A percentile compares a stretch with the other conserved stretches of the same genome.
Conservation (phyloP, 2,329 filamentous ascomycete species). For the Ceratocystis eucalypticola region DNA sequence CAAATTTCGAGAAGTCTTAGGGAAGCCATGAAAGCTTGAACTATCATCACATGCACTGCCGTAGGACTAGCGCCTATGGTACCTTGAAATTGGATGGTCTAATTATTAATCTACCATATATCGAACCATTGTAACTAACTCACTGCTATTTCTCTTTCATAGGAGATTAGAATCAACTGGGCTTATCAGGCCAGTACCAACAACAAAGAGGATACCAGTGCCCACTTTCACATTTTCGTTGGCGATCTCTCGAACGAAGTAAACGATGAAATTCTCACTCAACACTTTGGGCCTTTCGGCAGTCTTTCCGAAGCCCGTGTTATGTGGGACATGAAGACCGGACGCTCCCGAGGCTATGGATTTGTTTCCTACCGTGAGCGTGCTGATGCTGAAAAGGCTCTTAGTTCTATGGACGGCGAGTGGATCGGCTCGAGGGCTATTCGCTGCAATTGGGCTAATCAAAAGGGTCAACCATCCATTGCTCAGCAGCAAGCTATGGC, state of each 20-base stretch:
- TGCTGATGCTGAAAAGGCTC: slow-evolving; percentile 81
- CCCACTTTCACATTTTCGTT: slow-evolving; percentile 98
- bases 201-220: slow-evolving; percentile 93
- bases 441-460: slow-evolving; percentile 99
- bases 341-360: slow-evolving; percentile 89
- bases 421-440: slow-evolving; percentile 97
- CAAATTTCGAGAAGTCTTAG: neutral
- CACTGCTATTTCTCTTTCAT: slow-evolving; percentile 10
- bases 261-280: slow-evolving; percentile 85
- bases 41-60: neutral
- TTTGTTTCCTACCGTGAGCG: slow-evolving; percentile 97
- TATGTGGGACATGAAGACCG: slow-evolving; percentile 99
- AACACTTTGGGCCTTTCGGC: slow-evolving; percentile 93
- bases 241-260: slow-evolving; percentile 97
- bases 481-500: slow-evolving; percentile 95
- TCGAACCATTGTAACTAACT: neutral
- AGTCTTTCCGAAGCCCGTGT: slow-evolving; percentile 94
- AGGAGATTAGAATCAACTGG: slow-evolving; percentile 99
- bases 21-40: neutral
- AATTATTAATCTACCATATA: neutral
- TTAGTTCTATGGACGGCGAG: slow-evolving; percentile 97
- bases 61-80: neutral
- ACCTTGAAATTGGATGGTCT: neutral
- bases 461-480: slow-evolving; percentile 98
- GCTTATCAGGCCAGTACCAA: slow-evolving; percentile 92